phyloP scores from a whole-genome alignment of 2,329 filamentous ascomycete genomes.

The Colletotrichum acutatum region DNA sequence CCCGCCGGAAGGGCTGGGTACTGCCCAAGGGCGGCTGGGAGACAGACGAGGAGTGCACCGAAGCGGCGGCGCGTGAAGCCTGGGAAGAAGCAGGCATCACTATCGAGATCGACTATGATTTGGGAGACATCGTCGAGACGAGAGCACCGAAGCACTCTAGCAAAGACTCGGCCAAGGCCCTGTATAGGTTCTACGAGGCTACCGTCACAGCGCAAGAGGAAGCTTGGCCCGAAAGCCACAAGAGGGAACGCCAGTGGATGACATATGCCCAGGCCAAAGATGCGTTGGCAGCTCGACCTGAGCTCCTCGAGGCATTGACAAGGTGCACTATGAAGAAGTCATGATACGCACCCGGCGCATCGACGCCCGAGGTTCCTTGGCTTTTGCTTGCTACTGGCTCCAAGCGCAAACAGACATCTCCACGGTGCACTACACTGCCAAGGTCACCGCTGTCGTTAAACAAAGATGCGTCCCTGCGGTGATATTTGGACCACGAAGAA shows the following conservation, averaged over 20 bases:
- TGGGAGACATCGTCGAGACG: constrained; percentile 88
- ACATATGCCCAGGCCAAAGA: constrained; percentile 84
- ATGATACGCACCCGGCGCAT: constrained; percentile 29
- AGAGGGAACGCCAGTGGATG: constrained; percentile 91
- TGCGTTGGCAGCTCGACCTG: constrained; percentile 80
- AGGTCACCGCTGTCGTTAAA: not conserved
- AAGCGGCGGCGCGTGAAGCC: constrained; percentile 87
- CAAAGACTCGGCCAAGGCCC: constrained; percentile 68
- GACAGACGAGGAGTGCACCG: constrained; percentile 86
- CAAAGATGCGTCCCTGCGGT: constrained; percentile 4
- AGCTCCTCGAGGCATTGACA: constrained; percentile 88
- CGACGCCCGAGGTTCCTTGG: not conserved
- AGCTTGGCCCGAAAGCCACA: constrained; percentile 94
- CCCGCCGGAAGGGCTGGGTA: constrained; percentile 91
- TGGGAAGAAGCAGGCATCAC: constrained; percentile 98
- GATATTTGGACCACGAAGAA: constrained; percentile 2
- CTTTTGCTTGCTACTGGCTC: not conserved
- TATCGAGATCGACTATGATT: constrained; percentile 84
- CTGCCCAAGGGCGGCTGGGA: constrained; percentile 99
- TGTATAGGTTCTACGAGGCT: constrained; percentile 87
- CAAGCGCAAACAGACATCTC: constrained; percentile 11
- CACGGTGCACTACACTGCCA: not conserved
- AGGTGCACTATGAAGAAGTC: constrained; percentile 73
- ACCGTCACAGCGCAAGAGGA: constrained; percentile 86
- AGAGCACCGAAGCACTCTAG: constrained; percentile 79